A percentile compares a stretch with the other conserved stretches of the same genome.
These are phyloP conservation scores for Mycena amicta DNA, from an alignment of 768 basidiomycete species.

Conservation along the genomic window DNA sequence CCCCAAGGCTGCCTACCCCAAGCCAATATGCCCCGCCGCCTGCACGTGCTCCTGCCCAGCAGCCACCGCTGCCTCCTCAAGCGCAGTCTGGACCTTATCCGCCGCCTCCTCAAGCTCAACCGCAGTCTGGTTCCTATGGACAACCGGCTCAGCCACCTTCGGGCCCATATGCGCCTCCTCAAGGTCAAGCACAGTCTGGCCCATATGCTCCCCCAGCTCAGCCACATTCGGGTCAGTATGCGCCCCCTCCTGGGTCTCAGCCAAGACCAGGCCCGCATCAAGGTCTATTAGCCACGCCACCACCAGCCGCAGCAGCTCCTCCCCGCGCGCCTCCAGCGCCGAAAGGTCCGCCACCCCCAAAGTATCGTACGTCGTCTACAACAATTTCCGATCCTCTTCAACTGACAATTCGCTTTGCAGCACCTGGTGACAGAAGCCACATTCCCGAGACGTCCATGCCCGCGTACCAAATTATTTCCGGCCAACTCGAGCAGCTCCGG, in stretches of 20 bases:
- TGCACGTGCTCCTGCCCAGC: conserved; percentile 34
- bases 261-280: conserved; percentile 28
- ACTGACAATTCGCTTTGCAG: conserved; percentile 41
- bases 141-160: conserved; percentile 5
- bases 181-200: conserved; percentile 34
- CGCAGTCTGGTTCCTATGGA: conserved; percentile 17
- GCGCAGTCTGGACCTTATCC: conserved; percentile 33
- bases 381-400: background rate
- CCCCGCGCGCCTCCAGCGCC: conserved; percentile 25
- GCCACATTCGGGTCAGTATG: background rate
- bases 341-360: conserved; percentile 39
- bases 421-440: conserved; percentile 89
- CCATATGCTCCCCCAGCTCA: conserved; percentile 38
- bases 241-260: conserved; percentile 32
- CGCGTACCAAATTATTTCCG: conserved; percentile 66
- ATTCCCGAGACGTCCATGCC: conserved; percentile 73
- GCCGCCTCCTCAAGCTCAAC: conserved; percentile 27
- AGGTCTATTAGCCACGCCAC: conserved; percentile 27
- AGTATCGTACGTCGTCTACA: conserved; percentile 45
- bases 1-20: conserved; percentile 46
- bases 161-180: conserved; percentile 24
- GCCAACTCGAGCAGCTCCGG: conserved; percentile 66
- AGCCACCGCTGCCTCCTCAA: conserved; percentile 19
- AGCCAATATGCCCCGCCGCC: conserved; percentile 51
- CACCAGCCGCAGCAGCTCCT: conserved; percentile 26